phyloP scores from a whole-genome alignment of 2,329 filamentous ascomycete genomes.

The Aureobasidium musti region DNA sequence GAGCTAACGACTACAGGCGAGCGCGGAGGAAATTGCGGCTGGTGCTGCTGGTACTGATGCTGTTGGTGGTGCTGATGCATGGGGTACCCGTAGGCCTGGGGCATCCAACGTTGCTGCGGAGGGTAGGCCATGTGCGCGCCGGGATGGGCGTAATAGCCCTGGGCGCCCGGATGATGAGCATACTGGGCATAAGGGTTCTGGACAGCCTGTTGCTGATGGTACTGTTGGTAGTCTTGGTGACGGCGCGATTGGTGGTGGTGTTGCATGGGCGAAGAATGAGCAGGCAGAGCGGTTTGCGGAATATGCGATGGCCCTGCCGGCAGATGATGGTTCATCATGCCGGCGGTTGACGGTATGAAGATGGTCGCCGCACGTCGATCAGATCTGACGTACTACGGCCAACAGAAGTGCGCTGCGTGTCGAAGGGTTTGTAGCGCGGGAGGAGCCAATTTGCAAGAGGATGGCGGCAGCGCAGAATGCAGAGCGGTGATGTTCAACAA shows the following conservation, averaged over 20 bases:
- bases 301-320: slow-evolving; percentile 61
- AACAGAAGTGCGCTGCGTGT: slow-evolving; percentile 13
- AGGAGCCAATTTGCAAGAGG: slow-evolving; percentile 7
- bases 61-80: slow-evolving; percentile 38
- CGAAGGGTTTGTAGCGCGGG: background rate
- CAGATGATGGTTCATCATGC: slow-evolving; percentile 80
- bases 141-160: slow-evolving; percentile 44
- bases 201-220: slow-evolving; percentile 41
- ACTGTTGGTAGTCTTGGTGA: slow-evolving; percentile 46
- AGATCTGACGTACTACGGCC: slow-evolving; percentile 16
- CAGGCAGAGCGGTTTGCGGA: slow-evolving; percentile 44
- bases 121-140: slow-evolving; percentile 44
- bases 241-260: slow-evolving; percentile 40
- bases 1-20: slow-evolving; percentile 52
- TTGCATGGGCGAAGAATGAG: slow-evolving; percentile 31
- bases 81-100: slow-evolving; percentile 46
- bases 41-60: slow-evolving; percentile 33
- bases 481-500: slow-evolving; percentile 25
- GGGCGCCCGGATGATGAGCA: slow-evolving; percentile 40
- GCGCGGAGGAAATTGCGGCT: slow-evolving; percentile 43
- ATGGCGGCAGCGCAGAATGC: slow-evolving; percentile 20
- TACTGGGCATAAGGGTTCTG: slow-evolving; percentile 44
- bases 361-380: slow-evolving; percentile 29
- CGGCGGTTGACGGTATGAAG: slow-evolving; percentile 47
- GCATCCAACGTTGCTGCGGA: slow-evolving; percentile 41